Base-by-base conservation (phyloP, 2,329 filamentous ascomycete species). In the Fusarium napiforme region DNA sequence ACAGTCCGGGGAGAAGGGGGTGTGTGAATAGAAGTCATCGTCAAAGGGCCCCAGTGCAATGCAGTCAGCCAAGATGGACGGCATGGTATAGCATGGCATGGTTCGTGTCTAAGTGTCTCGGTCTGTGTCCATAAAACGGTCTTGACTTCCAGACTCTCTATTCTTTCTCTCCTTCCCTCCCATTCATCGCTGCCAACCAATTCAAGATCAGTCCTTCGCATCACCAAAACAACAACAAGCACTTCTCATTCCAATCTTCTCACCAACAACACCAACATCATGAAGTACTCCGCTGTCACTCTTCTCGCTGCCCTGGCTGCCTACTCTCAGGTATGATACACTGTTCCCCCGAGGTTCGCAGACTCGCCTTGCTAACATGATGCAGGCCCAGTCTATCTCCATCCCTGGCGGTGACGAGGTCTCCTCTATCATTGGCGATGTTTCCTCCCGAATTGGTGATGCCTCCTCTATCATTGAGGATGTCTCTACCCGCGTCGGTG, bases 211-310 rank as follows among this genome's bases (percentile, higher is more conserved):
- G 42, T 66, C 26, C 28, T 9, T 49, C 53, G 45, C 30, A 61
- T 46, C 52, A 26, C 56, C 42, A 53, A 57, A 26, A 18, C 23
- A 65, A 37, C 46, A 55, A 69, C 36, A 65, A 60, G 68, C 60
- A 66, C 55, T 56, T 64, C 60, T 46, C 46, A 53, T 39, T 37
- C 43, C 55, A 52, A 26, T 46, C 40, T 55, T 46, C 57, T 58
- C 46, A 71, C n/a, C 58, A 60, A 53, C 50, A 69, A 66, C 39
- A 69, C 61, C 68, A 60, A 65, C 77, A 77, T 47, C 64, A 83
- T 84, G 83, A 83, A 83, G 80, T 81, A 82, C 80, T 78, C 81
- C 76, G 76, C 76, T 73, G 71, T 77, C 49, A 74, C 79, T 60
- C 47, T 82, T 69, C 67, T 74, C 34, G 69, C 81, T 61, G 76